These are phyloP conservation scores for Aspergillus aculeatinus DNA, from an alignment of 2,329 filamentous ascomycete species.

Conservation along the genomic window DNA sequence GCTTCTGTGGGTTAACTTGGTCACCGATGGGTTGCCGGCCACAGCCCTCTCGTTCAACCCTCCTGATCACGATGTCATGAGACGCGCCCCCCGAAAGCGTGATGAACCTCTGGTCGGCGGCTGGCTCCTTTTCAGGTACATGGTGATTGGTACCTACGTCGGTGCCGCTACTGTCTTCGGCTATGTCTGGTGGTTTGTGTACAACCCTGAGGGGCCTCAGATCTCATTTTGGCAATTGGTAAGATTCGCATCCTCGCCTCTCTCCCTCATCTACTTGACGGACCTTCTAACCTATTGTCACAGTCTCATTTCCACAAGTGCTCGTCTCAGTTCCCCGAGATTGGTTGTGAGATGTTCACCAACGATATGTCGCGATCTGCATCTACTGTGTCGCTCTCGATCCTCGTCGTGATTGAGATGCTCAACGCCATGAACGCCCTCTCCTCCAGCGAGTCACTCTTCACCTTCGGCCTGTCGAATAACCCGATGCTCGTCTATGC, in stretches of 20 bases:
- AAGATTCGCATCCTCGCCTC: slow-evolving; percentile 28
- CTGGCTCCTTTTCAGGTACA: slow-evolving; percentile 96
- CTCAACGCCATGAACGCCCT: slow-evolving; percentile 98
- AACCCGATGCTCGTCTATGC: slow-evolving; percentile 99
- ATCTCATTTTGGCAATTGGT: slow-evolving; percentile 85
- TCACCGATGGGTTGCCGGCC: slow-evolving; percentile 93
- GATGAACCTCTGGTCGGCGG: slow-evolving; percentile 90
- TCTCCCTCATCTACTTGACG: slow-evolving; percentile 10
- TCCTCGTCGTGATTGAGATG: slow-evolving; percentile 97
- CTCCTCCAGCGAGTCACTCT: slow-evolving; percentile 87
- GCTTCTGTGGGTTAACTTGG: slow-evolving; percentile 96
- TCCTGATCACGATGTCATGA: slow-evolving; percentile 98
- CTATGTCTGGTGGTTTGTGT: slow-evolving; percentile 99
- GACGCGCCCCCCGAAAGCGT: slow-evolving; percentile 81
- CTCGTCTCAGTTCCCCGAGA: slow-evolving; percentile 77
- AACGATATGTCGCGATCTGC: slow-evolving; percentile 84
- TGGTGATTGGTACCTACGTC: slow-evolving; percentile 94
- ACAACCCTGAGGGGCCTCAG: slow-evolving; percentile 82
- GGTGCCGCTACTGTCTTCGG: slow-evolving; percentile 92
- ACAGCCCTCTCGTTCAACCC: slow-evolving; percentile 98
- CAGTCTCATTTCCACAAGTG: slow-evolving; percentile 89
- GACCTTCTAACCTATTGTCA: slow-evolving; percentile 7
- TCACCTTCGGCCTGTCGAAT: slow-evolving; percentile 93
- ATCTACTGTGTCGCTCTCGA: slow-evolving; percentile 87
- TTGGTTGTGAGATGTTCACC: slow-evolving; percentile 89